phyloP scores from a whole-genome alignment of 2,329 filamentous ascomycete genomes.

The Microsporum audouinii region DNA sequence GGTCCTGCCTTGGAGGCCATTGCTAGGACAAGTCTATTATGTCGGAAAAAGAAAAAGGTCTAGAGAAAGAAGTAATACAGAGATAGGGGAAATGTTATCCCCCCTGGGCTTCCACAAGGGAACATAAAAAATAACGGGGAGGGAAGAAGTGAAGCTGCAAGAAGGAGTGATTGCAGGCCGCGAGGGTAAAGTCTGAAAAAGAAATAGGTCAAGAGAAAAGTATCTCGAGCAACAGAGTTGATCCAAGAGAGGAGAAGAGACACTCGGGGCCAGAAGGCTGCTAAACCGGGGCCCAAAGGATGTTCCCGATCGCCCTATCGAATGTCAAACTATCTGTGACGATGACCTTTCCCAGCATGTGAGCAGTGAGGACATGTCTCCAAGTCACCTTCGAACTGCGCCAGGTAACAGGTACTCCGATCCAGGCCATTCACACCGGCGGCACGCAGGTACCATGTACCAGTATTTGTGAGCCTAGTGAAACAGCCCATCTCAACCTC shows the following conservation, averaged over 20 bases:
- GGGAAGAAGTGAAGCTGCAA: background rate
- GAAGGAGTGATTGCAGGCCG: background rate
- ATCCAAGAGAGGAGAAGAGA: background rate
- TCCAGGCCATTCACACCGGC: background rate
- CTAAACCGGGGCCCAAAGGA: background rate
- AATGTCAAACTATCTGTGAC: background rate
- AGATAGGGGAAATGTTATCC: background rate
- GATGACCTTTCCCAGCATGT: background rate
- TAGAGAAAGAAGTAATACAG: background rate
- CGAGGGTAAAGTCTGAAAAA: background rate
- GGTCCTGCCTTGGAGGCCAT: slow-evolving; percentile 2
- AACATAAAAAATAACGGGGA: background rate
- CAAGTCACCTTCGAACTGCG: background rate
- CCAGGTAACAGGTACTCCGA: background rate
- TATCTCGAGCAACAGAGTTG: background rate
- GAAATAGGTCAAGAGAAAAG: background rate
- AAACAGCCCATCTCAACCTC: background rate
- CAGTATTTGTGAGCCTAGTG: background rate
- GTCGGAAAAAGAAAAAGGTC: background rate
- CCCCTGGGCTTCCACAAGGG: background rate
- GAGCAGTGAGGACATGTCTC: background rate
- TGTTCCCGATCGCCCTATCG: background rate
- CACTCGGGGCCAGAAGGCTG: background rate
- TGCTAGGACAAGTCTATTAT: background rate
- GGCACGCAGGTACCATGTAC: background rate